phyloP scores from a whole-genome alignment of 176 grass and related monocot species.

The Cenchrus purpureus region DNA sequence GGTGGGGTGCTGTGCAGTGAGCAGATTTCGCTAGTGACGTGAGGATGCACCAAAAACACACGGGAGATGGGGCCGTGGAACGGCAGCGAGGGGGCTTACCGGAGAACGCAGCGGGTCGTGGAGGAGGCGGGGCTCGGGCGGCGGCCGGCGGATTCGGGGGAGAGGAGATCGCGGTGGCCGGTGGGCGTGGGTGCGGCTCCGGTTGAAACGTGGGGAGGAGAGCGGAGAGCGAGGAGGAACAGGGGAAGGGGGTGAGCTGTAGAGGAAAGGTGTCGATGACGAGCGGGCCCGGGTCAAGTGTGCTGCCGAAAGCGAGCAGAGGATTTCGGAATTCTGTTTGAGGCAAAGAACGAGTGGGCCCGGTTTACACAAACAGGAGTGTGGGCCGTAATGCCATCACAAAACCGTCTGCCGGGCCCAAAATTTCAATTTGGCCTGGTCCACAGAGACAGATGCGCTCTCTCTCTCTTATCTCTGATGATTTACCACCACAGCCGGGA shows the following conservation, averaged over 20 bases:
- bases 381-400: too few relatives aligned
- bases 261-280: neutral
- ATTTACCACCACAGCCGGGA: too few relatives aligned
- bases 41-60: conserved; percentile 20
- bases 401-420: too few relatives aligned
- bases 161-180: conserved; percentile 28
- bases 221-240: neutral
- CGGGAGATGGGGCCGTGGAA: neutral
- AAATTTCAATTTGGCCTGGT: too few relatives aligned
- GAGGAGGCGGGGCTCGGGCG: conserved; percentile 37
- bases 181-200: neutral
- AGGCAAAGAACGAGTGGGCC: neutral
- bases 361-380: too few relatives aligned
- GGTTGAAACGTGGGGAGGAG: neutral
- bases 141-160: conserved; percentile 39
- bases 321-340: conserved; percentile 3
- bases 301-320: neutral
- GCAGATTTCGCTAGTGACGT: conserved; percentile 48
- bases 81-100: conserved; percentile 29
- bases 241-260: neutral
- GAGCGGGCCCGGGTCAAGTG: neutral
- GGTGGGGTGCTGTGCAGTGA: conserved; percentile 12
- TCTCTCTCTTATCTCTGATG: too few relatives aligned
- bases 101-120: conserved; percentile 15
- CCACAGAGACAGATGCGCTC: too few relatives aligned